Conservation (phyloP, 2,329 filamentous ascomycete genomes). For the Pestalotiopsis sp. region DNA sequence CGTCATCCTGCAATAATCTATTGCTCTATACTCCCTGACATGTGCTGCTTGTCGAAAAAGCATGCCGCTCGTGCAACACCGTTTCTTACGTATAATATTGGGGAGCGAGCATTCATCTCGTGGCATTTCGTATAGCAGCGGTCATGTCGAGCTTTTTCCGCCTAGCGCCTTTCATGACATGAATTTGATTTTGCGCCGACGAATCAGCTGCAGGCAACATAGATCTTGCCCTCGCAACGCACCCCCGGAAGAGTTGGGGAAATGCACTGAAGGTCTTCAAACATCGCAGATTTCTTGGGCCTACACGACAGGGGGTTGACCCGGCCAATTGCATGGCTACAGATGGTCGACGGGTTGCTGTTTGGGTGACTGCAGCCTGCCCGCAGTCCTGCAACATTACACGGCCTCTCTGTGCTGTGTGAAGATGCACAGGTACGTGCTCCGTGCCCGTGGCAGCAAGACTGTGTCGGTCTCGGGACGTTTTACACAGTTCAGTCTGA, state of each 20-base stretch:
- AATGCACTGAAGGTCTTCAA: no score
- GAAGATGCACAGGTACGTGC: neutral
- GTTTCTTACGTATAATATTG: neutral
- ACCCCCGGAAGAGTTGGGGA: no score
- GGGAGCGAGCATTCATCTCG: neutral
- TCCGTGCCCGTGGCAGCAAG: neutral
- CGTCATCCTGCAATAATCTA: conserved; percentile 5
- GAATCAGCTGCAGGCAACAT: no score
- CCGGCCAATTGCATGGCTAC: neutral
- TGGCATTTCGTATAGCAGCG: neutral
- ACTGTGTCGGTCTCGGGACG: neutral
- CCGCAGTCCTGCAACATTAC: conserved; percentile 3
- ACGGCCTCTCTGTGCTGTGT: neutral
- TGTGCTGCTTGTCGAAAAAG: neutral
- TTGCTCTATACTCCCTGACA: neutral
- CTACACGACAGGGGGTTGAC: no score
- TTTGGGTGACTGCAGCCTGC: neutral
- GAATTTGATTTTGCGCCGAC: no score
- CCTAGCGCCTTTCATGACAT: neutral
- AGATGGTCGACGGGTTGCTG: neutral
- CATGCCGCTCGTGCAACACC: neutral
- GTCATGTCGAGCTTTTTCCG: neutral
- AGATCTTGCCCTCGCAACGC: no score
- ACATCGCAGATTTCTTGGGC: no score
- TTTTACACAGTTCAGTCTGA: neutral